Evolutionary conservation across 2,329 filamentous ascomycete genomes (phyloP).

Genomic region (Trichoderma cornu-damae): DNA sequence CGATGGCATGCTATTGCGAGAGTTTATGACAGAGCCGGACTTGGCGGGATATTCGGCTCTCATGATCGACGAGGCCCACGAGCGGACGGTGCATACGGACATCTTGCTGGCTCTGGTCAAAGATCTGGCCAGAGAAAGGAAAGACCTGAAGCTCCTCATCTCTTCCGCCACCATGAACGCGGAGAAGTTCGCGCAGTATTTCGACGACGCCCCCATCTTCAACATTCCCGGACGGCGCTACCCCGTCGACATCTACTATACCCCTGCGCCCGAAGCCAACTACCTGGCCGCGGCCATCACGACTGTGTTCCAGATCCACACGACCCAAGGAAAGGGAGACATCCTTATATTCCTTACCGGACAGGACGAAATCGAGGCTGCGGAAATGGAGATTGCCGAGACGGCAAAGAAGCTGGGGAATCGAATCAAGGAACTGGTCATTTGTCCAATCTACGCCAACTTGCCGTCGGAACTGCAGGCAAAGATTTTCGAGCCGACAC

Average conservation of each 20-base stretch:
- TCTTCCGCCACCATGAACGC: conserved; percentile 94
- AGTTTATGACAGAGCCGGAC: conserved; percentile 84
- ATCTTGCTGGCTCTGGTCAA: conserved; percentile 84
- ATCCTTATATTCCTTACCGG: conserved; percentile 94
- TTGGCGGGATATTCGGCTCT: conserved; percentile 76
- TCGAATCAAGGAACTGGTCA: conserved; percentile 78
- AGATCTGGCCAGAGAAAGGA: conserved; percentile 75
- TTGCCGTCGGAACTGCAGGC: conserved; percentile 84
- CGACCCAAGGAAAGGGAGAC: conserved; percentile 76
- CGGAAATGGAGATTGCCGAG: conserved; percentile 76
- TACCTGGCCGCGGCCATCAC: conserved; percentile 88
- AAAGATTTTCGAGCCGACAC: conserved; percentile 92
- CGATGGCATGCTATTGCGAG: conserved; percentile 87
- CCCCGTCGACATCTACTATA: conserved; percentile 89
- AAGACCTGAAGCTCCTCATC: conserved; percentile 84
- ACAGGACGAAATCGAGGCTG: conserved; percentile 91
- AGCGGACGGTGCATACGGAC: conserved; percentile 85
- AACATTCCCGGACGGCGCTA: conserved; percentile 87
- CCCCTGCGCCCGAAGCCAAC: conserved; percentile 84
- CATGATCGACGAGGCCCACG: conserved; percentile 98
- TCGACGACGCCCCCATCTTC: conserved; percentile 89
- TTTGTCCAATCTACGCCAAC: conserved; percentile 92
- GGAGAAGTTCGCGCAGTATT: conserved; percentile 85
- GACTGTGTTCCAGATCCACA: conserved; percentile 92
- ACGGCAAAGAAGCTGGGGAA: conserved; percentile 81